A percentile compares a stretch with the other conserved stretches of the same genome.
Conservation (phyloP, 805 yeast genomes). For the Saccharomyces cerevisiae region DNA sequence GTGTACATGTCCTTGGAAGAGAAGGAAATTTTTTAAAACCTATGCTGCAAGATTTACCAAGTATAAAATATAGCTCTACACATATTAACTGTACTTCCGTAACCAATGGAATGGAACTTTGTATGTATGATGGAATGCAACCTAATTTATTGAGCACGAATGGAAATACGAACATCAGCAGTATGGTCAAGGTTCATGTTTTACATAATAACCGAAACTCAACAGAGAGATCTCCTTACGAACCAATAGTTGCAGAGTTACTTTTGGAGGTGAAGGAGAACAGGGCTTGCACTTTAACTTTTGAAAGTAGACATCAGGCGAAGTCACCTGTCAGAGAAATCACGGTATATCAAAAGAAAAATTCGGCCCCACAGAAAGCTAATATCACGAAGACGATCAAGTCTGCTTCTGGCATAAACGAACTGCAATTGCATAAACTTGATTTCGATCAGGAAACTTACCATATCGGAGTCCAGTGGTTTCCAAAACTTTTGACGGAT, state of each 20-base stretch:
- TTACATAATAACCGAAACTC: slow-evolving; percentile 41
- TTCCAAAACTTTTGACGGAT: slow-evolving; percentile 50
- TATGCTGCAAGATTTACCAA: slow-evolving; percentile 55
- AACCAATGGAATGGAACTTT: slow-evolving; percentile 43
- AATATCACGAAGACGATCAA: slow-evolving; percentile 43
- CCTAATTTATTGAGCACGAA: slow-evolving; percentile 41
- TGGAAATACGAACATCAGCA: slow-evolving; percentile 27
- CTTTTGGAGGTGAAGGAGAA: slow-evolving; percentile 50
- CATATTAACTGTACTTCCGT: slow-evolving; percentile 31
- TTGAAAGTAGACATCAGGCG: slow-evolving; percentile 40
- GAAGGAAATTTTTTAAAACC: slow-evolving; percentile 37
- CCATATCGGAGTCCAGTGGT: slow-evolving; percentile 67
- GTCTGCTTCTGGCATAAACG: slow-evolving; percentile 54
- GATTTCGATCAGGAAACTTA: slow-evolving; percentile 46
- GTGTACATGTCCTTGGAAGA: slow-evolving; percentile 44
- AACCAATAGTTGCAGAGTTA: slow-evolving; percentile 58
- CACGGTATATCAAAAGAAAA: slow-evolving; percentile 38
- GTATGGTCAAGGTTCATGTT: slow-evolving; percentile 43
- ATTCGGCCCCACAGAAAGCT: slow-evolving; percentile 18
- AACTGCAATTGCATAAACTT: slow-evolving; percentile 55
- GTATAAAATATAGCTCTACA: slow-evolving; percentile 36
- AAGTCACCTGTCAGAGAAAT: slow-evolving; percentile 59
- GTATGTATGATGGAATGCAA: slow-evolving; percentile 43
- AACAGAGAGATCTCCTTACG: slow-evolving; percentile 43
- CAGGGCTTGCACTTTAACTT: slow-evolving; percentile 55